These are phyloP conservation scores for Lipomyces sp. DNA, from an alignment of 805 yeast genomes.

Conservation along the genomic window DNA sequence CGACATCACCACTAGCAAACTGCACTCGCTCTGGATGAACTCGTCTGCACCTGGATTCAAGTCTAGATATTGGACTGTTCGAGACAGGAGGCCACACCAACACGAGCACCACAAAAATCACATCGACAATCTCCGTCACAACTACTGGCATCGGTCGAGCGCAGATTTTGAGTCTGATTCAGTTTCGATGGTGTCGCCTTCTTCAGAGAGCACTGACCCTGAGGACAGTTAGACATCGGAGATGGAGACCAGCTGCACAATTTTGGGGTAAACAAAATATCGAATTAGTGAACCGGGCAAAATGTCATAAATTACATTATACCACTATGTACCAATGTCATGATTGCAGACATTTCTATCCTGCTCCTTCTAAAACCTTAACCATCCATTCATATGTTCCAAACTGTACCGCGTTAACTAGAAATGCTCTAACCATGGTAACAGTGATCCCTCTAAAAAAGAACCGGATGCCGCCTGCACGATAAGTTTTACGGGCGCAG, in stretches of 20 bases:
- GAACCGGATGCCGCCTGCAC: slow-evolving; percentile 29
- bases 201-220: background rate
- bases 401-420: slow-evolving; percentile 41
- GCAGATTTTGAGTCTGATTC: background rate
- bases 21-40: slow-evolving; percentile 10
- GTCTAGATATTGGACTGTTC: slow-evolving; percentile 6
- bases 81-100: slow-evolving; percentile 6
- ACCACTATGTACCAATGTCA: no score
- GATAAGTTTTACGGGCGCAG: slow-evolving; percentile 33
- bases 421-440: slow-evolving; percentile 39
- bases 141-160: background rate
- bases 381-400: slow-evolving; percentile 39
- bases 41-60: slow-evolving; percentile 18
- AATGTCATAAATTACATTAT: no score
- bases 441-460: slow-evolving; percentile 37
- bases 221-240: background rate
- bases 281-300: no score
- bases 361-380: slow-evolving; percentile 15
- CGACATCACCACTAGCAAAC: background rate
- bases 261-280: no score
- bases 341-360: background rate
- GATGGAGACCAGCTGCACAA: background rate
- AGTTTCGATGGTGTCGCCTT: background rate
- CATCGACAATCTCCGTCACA: background rate
- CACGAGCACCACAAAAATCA: background rate